phyloP scores from a whole-genome alignment of 2,329 filamentous ascomycete genomes.

The Pyrenochaeta sp. region DNA sequence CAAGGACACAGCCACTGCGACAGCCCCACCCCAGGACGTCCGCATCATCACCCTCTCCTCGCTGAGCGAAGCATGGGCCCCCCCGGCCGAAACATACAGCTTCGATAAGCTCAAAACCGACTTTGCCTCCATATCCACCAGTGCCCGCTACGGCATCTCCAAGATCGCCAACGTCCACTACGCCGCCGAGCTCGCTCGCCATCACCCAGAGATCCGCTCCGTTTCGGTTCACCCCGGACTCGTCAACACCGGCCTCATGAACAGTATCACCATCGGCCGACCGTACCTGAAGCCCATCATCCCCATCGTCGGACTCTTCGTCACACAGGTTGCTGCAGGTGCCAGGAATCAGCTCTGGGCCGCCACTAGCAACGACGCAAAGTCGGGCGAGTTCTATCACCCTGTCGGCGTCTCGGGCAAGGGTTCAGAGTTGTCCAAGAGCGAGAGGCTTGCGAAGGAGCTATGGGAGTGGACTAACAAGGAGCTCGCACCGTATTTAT shows the following conservation, averaged over 20 bases:
- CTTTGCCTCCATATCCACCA: background rate
- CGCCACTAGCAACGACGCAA: conserved; percentile 51
- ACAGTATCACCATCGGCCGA: background rate
- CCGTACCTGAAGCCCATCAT: conserved; percentile 1
- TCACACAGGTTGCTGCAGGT: conserved; percentile 22
- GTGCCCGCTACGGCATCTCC: conserved; percentile 49
- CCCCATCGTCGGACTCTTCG: background rate
- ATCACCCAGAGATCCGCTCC: conserved; percentile 50
- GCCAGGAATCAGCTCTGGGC: conserved; percentile 48
- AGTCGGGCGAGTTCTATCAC: conserved; percentile 48
- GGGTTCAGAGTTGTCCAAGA: conserved; percentile 7
- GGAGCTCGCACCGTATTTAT: conserved; percentile 19
- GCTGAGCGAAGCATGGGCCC: conserved; percentile 26
- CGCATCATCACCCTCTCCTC: conserved; percentile 50
- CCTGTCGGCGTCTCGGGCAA: conserved; percentile 40
- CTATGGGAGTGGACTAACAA: conserved; percentile 33
- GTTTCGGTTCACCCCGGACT: conserved; percentile 55
- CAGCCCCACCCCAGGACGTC: conserved; percentile 42
- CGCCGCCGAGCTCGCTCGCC: conserved; percentile 46
- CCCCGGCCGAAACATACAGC: conserved; percentile 38
- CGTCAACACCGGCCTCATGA: conserved; percentile 43
- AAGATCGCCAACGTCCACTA: conserved; percentile 59
- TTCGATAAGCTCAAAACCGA: conserved; percentile 41
- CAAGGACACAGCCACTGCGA: conserved; percentile 41
- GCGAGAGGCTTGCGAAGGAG: conserved; percentile 21